Base-by-base conservation (phyloP, 2,329 filamentous ascomycete species). In the Microdochium bolleyi region DNA sequence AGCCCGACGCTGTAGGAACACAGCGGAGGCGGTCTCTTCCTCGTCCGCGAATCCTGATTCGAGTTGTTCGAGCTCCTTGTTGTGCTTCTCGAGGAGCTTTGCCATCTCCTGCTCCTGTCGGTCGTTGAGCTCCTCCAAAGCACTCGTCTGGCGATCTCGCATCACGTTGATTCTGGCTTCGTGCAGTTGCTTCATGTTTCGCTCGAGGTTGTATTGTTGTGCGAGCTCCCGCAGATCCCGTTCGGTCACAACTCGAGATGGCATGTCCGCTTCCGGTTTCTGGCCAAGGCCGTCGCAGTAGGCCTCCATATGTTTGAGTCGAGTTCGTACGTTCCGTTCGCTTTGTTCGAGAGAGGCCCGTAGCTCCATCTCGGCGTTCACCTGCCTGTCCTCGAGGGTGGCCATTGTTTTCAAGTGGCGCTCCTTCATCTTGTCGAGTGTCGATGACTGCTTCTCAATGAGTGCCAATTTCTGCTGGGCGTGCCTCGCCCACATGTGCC, bases 301-400 rank as follows among this genome's bases (percentile, higher is more conserved):
- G 5, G 80, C 82, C 59, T 85, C 82, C 82, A 85, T 85, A 57
- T 85, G 78, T 61, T 76, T 78, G n/a, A 85, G 68, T 14, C 81
- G 75, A 37, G 82, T 78, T 30, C 70, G 71, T 37, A 84, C 73
- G 57, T 77, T 81, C 54, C 73, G 71, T 61, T 83, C 80, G 52
- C 76, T 77, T 57, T 82, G 78, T 51, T 83, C 77, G 16, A 84
- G 65, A 0, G 72, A 73, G 3, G 70, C 63, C 11, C 78, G 72
- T 22, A 85, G 66, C 56, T 85, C 82, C 69, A 84, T 78, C 66
- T 85, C 83, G 9, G 79, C 81, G 14, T 72, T 70, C n/a, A 85
- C 75, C 61, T 85, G 82, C 8, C 78, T 71, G 57, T 84, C 80
- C 57, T 85, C 82, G 19, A 85, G 72, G 54, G 82, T 76, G 34